These are phyloP conservation scores for Cytospora piceicola DNA, from an alignment of 2,329 filamentous ascomycete genomes.

Conservation along the genomic window DNA sequence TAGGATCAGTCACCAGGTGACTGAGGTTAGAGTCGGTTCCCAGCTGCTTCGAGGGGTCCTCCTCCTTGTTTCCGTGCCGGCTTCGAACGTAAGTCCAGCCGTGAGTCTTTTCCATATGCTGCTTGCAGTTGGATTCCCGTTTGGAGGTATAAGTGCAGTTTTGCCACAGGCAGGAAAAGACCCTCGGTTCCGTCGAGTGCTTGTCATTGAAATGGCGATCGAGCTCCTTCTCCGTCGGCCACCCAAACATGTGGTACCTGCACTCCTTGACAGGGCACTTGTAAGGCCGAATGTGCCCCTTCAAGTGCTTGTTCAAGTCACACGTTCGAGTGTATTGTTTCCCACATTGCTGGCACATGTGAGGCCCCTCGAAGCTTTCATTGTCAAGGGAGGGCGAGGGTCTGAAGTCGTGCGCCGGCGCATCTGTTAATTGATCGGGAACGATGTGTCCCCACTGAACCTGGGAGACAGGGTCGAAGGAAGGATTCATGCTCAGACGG, in stretches of 20 bases:
- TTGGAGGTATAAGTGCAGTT: constrained; percentile 75
- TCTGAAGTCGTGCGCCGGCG: constrained; percentile 8
- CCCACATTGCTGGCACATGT: constrained; percentile 36
- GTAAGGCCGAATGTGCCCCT: constrained; percentile 46
- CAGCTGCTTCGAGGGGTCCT: background rate
- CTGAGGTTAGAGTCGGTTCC: background rate
- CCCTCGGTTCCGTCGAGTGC: constrained; percentile 66
- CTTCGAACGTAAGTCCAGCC: constrained; percentile 73
- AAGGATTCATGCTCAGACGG: constrained; percentile 26
- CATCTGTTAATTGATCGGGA: constrained; percentile 16
- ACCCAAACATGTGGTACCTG: constrained; percentile 71
- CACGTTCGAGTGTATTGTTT: constrained; percentile 39
- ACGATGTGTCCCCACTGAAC: constrained; percentile 22
- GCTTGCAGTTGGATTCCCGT: constrained; percentile 80
- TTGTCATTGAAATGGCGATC: constrained; percentile 80
- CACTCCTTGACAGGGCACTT: constrained; percentile 70
- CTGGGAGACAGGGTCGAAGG: constrained; percentile 18
- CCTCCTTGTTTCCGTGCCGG: constrained; percentile 50
- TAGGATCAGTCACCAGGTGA: constrained; percentile 3
- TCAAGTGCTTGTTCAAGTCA: constrained; percentile 42
- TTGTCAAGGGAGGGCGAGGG: constrained; percentile 17
- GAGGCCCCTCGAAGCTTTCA: constrained; percentile 19
- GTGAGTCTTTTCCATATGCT: constrained; percentile 85
- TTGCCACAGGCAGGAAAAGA: constrained; percentile 67
- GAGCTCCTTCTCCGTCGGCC: constrained; percentile 79